Base-by-base conservation (phyloP, 2,329 filamentous ascomycete genomes). In the Thelonectria olida region DNA sequence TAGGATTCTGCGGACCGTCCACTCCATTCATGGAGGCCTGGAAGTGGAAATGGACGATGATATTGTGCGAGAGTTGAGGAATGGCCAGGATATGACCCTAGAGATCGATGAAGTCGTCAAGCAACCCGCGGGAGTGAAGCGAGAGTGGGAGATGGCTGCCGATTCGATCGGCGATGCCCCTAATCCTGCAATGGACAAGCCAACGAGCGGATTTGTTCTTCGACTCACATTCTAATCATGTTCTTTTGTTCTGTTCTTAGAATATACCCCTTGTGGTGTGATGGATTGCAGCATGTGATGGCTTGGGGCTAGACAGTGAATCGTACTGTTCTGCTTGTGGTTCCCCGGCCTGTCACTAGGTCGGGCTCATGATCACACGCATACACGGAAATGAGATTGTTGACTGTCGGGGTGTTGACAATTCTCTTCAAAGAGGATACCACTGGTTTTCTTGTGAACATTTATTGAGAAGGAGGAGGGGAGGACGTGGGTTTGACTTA, bases 41-140 rank as follows among this genome's bases (percentile, higher is more conserved):
- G 88, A 93, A 70, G 88, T 98, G 56, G 88, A 96, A 72, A 85
- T 98, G 69, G 96, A 98, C 72, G 93, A 98, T 72, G 93, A 97
- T 64, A 89, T 96, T 49, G 87, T 98, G 28, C 86, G 86, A 44
- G 91, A 95, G 75, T 82, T 98, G 53, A 86, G 88, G 2, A 96
- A 99, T 79, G 94, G 93, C 31, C 93, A 98, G 76, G 95, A 97
- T 72, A 96, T 98, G 90, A 86, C 90, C 60, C 84, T 92, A 58
- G 90, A 96, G 68, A 82, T 92, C 41, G 74, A 75, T 17, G 82
- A 86, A 67, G 71, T 81, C n/a, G n/a, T n/a, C n/a, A 68, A 75
- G 28, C 69, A 71, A 27, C 47, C 68, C 20, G 31, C 57, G 8
- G 44, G 44, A 22, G 69, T 80, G 38, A 88, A 88, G 71, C 76